These are phyloP conservation scores for Aspergillus bombycis DNA, from an alignment of 2,329 filamentous ascomycete genomes.

Conservation along the genomic window DNA sequence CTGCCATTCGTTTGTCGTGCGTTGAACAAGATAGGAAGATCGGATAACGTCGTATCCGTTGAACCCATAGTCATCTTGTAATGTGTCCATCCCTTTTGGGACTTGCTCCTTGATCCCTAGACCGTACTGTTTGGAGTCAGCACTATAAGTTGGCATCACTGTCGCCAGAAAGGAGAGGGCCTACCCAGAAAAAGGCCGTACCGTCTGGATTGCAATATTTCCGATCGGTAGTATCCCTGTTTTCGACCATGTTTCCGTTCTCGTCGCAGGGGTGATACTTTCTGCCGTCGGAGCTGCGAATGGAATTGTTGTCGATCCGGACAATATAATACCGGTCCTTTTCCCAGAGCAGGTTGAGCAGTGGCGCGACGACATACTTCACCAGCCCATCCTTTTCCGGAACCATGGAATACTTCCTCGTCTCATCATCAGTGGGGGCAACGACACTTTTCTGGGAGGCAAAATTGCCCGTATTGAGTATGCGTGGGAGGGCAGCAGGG, in stretches of 20 bases:
- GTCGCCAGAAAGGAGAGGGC: background rate
- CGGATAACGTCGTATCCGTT: background rate
- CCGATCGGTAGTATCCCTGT: background rate
- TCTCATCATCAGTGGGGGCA: background rate
- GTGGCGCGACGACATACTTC: background rate
- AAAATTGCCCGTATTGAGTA: background rate
- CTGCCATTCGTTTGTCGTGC: background rate
- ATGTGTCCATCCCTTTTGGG: background rate
- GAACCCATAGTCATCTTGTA: background rate
- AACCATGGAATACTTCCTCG: background rate
- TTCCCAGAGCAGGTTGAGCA: background rate
- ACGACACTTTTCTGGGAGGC: background rate
- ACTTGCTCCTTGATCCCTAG: background rate
- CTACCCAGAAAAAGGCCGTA: background rate
- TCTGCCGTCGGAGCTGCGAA: background rate
- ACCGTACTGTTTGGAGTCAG: background rate
- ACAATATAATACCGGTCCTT: background rate
- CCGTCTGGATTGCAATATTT: background rate
- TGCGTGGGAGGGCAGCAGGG: background rate
- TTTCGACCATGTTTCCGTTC: background rate
- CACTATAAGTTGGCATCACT: background rate
- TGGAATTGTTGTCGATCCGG: background rate
- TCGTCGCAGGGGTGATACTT: background rate
- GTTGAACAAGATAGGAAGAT: background rate
- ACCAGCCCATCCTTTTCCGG: background rate